Percentiles rank a stretch among this genome's conserved stretches.
These are phyloP conservation scores for Hymenoscyphus linearis DNA, from an alignment of 2,329 filamentous ascomycete species.

Conservation along the genomic window DNA sequence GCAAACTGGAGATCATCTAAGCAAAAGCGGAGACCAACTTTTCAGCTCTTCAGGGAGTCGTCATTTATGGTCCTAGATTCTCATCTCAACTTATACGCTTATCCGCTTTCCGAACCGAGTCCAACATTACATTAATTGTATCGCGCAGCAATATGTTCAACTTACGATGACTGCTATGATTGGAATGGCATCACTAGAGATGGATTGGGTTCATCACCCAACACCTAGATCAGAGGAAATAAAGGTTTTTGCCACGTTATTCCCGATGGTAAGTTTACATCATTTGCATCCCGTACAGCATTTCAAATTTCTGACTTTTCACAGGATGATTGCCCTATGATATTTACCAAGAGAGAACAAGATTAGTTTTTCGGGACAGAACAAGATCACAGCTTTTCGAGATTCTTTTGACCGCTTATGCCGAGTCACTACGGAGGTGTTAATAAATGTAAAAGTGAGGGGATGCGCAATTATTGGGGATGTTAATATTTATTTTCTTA, in stretches of 20 bases:
- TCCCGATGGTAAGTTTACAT: slow-evolving; percentile 66
- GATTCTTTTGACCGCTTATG: background rate
- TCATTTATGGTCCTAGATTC: background rate
- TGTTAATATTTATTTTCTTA: no score
- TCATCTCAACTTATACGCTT: background rate
- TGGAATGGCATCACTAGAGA: slow-evolving; percentile 44
- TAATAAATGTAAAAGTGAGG: background rate
- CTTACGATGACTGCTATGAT: slow-evolving; percentile 48
- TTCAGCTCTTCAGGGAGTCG: background rate
- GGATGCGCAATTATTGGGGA: no score
- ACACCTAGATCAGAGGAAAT: slow-evolving; percentile 46
- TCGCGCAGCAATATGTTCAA: slow-evolving; percentile 45
- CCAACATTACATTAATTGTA: slow-evolving; percentile 34
- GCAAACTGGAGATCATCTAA: slow-evolving; percentile 89
- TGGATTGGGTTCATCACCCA: slow-evolving; percentile 46
- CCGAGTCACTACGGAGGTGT: background rate
- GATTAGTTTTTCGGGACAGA: background rate
- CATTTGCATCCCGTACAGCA: background rate
- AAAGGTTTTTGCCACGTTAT: slow-evolving; percentile 92
- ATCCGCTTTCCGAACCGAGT: background rate
- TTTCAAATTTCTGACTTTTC: background rate
- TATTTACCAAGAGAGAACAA: background rate
- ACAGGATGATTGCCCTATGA: background rate
- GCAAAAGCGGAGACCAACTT: slow-evolving; percentile 61
- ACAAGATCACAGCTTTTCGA: background rate